phyloP scores from a whole-genome alignment of 306 rosid genomes.

The Glycine tomentella region DNA sequence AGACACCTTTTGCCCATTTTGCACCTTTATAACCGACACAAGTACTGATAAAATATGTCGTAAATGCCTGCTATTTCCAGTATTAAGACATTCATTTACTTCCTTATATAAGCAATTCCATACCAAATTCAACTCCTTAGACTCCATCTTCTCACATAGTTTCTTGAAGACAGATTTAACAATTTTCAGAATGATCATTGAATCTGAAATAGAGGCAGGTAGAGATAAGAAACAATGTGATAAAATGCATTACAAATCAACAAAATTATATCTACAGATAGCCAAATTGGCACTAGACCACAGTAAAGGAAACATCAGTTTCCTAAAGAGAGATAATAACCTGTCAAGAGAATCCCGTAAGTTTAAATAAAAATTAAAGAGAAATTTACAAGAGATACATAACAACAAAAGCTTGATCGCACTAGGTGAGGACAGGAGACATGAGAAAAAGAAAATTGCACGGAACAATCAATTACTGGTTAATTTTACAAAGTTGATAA shows the following conservation, averaged over 20 bases:
- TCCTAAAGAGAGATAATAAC: slow-evolving; percentile 3
- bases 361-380: slow-evolving; percentile 1
- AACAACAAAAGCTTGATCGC: background rate
- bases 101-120: slow-evolving; percentile 68
- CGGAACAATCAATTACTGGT: slow-evolving; percentile 21
- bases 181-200: slow-evolving; percentile 60
- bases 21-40: slow-evolving; percentile 58
- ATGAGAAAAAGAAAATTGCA: slow-evolving; percentile 7
- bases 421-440: background rate
- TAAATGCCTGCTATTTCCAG: slow-evolving; percentile 53
- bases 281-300: slow-evolving; percentile 28
- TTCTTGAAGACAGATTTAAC: slow-evolving; percentile 60
- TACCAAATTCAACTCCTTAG: slow-evolving; percentile 69
- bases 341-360: background rate
- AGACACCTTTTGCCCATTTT: slow-evolving; percentile 61
- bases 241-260: slow-evolving; percentile 30
- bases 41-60: slow-evolving; percentile 64
- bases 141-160: slow-evolving; percentile 72
- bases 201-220: slow-evolving; percentile 59
- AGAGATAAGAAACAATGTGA: slow-evolving; percentile 33
- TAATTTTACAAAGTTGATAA: slow-evolving; percentile 15
- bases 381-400: background rate
- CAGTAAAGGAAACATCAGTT: slow-evolving; percentile 23
- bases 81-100: slow-evolving; percentile 50
- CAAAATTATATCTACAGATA: slow-evolving; percentile 34